These are phyloP conservation scores for Capronia coronata DNA, from an alignment of 2,329 filamentous ascomycete genomes.

Conservation along the genomic window DNA sequence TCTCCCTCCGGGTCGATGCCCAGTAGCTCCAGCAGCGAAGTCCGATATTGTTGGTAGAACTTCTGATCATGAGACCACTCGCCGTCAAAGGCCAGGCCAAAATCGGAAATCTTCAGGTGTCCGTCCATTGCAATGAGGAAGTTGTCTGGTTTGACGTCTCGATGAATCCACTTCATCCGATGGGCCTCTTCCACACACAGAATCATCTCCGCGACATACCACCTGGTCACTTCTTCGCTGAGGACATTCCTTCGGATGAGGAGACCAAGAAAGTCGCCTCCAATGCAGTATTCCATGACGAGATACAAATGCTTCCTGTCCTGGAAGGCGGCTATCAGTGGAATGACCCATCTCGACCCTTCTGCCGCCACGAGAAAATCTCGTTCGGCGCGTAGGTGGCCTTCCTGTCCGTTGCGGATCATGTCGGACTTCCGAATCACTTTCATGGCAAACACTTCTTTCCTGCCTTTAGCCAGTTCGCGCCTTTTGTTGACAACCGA, in stretches of 20 bases:
- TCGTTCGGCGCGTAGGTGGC: constrained; percentile 80
- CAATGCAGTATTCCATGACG: constrained; percentile 97
- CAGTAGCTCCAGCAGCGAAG: constrained; percentile 69
- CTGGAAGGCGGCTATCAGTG: constrained; percentile 81
- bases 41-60: constrained; percentile 78
- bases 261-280: constrained; percentile 84
- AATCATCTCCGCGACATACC: constrained; percentile 94
- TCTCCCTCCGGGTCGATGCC: constrained; percentile 70
- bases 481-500: constrained; percentile 3
- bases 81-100: constrained; percentile 89
- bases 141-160: constrained; percentile 95
- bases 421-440: constrained; percentile 91
- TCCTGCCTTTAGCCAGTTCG: constrained; percentile 29
- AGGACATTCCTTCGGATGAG: constrained; percentile 79
- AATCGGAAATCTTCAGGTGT: constrained; percentile 92
- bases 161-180: constrained; percentile 80
- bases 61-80: constrained; percentile 87
- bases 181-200: constrained; percentile 90
- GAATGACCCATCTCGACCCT: constrained; percentile 84
- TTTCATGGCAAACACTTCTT: constrained; percentile 87
- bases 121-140: constrained; percentile 84
- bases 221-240: constrained; percentile 69
- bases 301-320: constrained; percentile 79
- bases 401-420: constrained; percentile 85
- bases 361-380: constrained; percentile 87